phyloP scores from a whole-genome alignment of 345 rosid genomes.

The Pistacia integerrima region DNA sequence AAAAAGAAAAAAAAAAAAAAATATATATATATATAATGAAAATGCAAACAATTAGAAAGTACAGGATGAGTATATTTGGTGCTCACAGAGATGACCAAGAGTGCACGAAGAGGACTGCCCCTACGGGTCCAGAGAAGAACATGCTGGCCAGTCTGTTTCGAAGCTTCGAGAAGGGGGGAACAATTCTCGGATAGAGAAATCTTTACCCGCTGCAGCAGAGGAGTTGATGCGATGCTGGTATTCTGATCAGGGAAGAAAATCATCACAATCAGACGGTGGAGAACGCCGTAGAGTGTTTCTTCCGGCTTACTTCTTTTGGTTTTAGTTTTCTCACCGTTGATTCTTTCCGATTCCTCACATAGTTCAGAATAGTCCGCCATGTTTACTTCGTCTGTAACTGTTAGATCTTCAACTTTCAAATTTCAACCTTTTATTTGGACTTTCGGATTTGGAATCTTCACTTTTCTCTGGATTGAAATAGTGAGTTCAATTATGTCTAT shows the following conservation, averaged over 20 bases:
- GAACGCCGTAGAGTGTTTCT: conserved; percentile 47
- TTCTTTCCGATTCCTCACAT: conserved; percentile 18
- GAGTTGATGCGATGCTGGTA: conserved; percentile 31
- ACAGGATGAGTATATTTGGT: too few species aligned
- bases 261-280: conserved; percentile 46
- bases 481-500: too few species aligned
- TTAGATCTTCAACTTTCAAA: not conserved
- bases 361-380: not conserved
- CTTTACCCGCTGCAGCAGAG: conserved; percentile 56
- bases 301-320: not conserved
- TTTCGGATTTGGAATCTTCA: too few species aligned
- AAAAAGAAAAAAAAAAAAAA: too few species aligned
- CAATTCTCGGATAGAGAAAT: conserved; percentile 47
- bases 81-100: conserved; percentile 80
- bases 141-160: conserved; percentile 42
- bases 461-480: too few species aligned
- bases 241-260: conserved; percentile 50
- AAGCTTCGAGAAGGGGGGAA: conserved; percentile 57
- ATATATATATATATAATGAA: too few species aligned
- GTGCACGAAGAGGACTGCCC: conserved; percentile 82
- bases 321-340: conserved; percentile 23
- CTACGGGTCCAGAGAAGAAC: conserved; percentile 72
- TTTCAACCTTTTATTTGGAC: too few species aligned
- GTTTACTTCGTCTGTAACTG: not conserved
- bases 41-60: not conserved